A percentile compares a stretch with the other conserved stretches of the same genome.
Conservation (phyloP, 2,329 filamentous ascomycete genomes). For the Chrysosporium queenslandicum region DNA sequence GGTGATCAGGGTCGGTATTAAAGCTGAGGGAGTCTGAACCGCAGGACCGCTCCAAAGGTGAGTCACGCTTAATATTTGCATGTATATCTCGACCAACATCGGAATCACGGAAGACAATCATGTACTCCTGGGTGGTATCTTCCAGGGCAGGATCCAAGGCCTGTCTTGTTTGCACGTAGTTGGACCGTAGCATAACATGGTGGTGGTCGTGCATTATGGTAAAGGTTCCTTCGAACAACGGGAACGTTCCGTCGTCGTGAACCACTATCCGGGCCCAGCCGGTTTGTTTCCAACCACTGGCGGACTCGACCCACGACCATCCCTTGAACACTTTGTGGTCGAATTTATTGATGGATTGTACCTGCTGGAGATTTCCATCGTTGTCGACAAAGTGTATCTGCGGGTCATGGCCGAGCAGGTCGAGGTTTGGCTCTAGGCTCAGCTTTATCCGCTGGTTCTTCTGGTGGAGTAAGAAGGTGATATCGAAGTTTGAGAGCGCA, state of each 20-base stretch:
- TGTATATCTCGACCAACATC: constrained; percentile 51
- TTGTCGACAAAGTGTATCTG: constrained; percentile 60
- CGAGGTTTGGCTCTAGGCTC: constrained; percentile 77
- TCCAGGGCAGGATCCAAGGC: constrained; percentile 57
- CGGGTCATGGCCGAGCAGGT: constrained; percentile 70
- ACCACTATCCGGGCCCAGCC: constrained; percentile 83
- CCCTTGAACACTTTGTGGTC: constrained; percentile 81
- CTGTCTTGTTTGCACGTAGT: constrained; percentile 64
- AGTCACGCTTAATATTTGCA: constrained; percentile 55
- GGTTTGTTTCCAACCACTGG: constrained; percentile 62
- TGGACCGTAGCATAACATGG: constrained; percentile 67
- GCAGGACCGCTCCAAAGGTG: constrained; percentile 47
- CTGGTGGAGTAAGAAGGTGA: constrained; percentile 66
- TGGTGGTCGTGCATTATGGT: constrained; percentile 71
- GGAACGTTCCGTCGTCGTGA: constrained; percentile 61
- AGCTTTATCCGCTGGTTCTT: constrained; percentile 63
- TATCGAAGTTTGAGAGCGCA: constrained; percentile 70
- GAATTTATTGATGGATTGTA: constrained; percentile 60
- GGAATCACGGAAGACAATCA: constrained; percentile 88
- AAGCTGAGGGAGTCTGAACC: constrained; percentile 65
- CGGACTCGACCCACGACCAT: constrained; percentile 57
- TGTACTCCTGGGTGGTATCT: constrained; percentile 55
- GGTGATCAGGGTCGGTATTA: constrained; percentile 64
- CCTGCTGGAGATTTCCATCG: constrained; percentile 57
- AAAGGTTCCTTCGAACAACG: constrained; percentile 86